Evolutionary conservation across 345 rosid genomes (phyloP), one percentile per base, ranked within the genome.

Genomic region (Arabis alpina): DNA sequence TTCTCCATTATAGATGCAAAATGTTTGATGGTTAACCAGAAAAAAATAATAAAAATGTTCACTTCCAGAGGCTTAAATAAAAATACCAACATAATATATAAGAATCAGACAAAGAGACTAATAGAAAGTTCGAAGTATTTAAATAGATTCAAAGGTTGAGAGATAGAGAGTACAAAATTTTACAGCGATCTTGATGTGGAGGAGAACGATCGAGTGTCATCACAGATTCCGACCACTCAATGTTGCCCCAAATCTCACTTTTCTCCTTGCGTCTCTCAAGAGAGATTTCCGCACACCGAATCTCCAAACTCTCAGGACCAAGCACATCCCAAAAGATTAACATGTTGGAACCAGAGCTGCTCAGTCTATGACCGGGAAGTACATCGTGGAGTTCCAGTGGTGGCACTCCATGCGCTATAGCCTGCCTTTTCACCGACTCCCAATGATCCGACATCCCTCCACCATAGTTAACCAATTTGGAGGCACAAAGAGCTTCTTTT

Each of bases 261-360:
- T 13, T 28, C 9, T 44, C 25, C 4, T 44, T n/a, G 19, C 49
- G 2, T 16, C 27, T 19, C 5, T 32, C 42, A 12, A 54, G 8
- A 7, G 42, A 56, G 8, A 56, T 56, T 27, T 56, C 61, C 0
- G 61, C 61, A 56, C 44, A 36, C 61, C 61, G 16, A 16, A 36
- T 16, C 44, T 36, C 44, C 24, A 36, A 54, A 13, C 8, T 36
- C 8, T 56, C 8, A 16, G 2, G 44, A 56, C 13, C 14, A 30
- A 54, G 41, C 12, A 56, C 48, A 47, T 40, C 63, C 63, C 63
- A 40, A 0, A 23, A 40, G 32, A 57, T 9, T 9, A 57, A 40
- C 44, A 39, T 19, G 32, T 58, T 58, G 11, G 47, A 4, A 40
- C 63, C 48, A 58, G 10, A 58, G 47, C 11, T 58, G 43, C 63